Conservation (phyloP, 148 eudicot species). For the Fagopyrum tataricum region DNA sequence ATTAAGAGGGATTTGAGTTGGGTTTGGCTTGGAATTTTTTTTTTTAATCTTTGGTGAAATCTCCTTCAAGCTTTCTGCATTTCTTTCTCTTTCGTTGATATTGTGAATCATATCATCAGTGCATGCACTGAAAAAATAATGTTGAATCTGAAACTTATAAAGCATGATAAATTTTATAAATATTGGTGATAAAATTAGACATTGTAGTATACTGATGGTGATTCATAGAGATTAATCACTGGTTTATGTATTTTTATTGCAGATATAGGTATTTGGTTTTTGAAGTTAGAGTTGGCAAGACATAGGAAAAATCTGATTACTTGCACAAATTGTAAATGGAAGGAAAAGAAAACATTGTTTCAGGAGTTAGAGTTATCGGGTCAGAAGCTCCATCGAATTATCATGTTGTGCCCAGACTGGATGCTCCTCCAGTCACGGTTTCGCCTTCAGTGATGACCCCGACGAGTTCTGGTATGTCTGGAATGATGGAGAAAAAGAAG, state of each 20-base stretch:
- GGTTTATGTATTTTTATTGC: background rate
- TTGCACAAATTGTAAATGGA: constrained; percentile 26
- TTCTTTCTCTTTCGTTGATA: background rate
- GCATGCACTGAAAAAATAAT: background rate
- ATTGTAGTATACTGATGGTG: background rate
- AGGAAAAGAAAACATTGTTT: constrained; percentile 31
- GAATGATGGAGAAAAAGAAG: constrained; percentile 51
- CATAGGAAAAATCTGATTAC: background rate
- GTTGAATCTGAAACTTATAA: background rate
- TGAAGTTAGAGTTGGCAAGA: background rate
- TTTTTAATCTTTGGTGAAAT: background rate
- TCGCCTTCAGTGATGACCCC: constrained; percentile 20
- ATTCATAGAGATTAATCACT: background rate
- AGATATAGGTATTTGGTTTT: background rate
- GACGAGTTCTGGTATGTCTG: background rate
- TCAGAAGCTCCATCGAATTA: constrained; percentile 87
- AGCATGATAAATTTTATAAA: background rate
- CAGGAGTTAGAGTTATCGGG: constrained; percentile 75
- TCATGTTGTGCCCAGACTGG: constrained; percentile 58
- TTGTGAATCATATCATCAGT: background rate
- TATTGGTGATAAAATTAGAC: constrained; percentile 4
- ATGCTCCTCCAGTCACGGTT: constrained; percentile 20
- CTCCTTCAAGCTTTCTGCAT: background rate
- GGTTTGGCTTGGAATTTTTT: background rate
- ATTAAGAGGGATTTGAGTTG: background rate